Evolutionary conservation across 805 yeast species (phyloP), one percentile per base, ranked within the genome.

Genomic region (Candida silvicultrix): DNA sequence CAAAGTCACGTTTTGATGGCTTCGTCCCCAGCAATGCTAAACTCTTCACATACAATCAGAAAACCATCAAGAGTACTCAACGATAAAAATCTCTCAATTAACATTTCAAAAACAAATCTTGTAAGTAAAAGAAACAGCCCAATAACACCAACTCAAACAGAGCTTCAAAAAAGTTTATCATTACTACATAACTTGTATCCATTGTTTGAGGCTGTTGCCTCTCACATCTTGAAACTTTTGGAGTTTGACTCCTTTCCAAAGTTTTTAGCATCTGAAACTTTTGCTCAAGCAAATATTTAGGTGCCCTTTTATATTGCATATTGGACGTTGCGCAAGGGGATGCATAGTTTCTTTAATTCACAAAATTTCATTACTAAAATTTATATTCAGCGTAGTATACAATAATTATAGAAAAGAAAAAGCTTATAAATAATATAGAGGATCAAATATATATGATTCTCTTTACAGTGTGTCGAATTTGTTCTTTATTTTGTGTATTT

Each of bases 191-290:
- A 62, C 31, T 53, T 77, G 11, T 66, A 55, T 25, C 74, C 73
- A 1, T 63, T 77, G 15, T 75, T 77, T 43, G 71, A 70, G n/a
- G 65, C 67, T 19, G 76, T 84, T 7, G 68, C 71, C n/a, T 43
- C 53, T 11, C 75, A 74, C 40, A 71, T 84, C 43, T 74, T 74
- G 53, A 65, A 69, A 38, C 63, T 87, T 63, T 80, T 87, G 84
- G 85, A 83, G 52, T 71, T 63, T 32, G 95, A 87, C 64, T 84
- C 94, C 8, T 70, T 83, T 36, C 85, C 85, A 3, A 86, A 85
- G 59, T 86, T 87, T 53, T 48, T 82, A 34, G 60, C 57, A 10
- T 74, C 81, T 0, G 67, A 66, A 5, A 50, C 66, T 4, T 67
- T 65, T 45, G 60, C 54, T 40, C 70, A 67, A 32, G 65, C 70